A percentile compares a stretch with the other conserved stretches of the same genome.
phyloP scores from a whole-genome alignment of 768 basidiomycete species.

The Strobilomyces dryophilus region DNA sequence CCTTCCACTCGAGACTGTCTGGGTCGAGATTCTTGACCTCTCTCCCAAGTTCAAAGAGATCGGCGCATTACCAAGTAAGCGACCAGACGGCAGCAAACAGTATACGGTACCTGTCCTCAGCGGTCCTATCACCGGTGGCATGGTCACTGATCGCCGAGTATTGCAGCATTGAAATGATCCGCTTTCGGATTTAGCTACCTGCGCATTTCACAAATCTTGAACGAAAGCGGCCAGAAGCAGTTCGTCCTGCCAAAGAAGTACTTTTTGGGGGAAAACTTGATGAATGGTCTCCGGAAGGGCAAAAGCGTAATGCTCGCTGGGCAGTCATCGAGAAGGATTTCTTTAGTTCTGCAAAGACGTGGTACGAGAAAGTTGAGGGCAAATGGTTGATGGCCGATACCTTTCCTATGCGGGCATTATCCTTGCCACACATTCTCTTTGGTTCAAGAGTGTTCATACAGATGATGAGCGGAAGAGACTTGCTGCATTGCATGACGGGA shows the following conservation, averaged over 20 bases:
- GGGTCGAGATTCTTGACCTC: constrained; percentile 34
- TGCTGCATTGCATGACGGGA: constrained; percentile 22
- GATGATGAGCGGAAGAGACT: constrained; percentile 28
- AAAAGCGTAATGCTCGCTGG: constrained; percentile 17
- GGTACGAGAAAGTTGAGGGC: constrained; percentile 22
- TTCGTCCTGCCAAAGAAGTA: constrained; percentile 35
- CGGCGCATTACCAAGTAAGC: constrained; percentile 21
- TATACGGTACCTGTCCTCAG: constrained; percentile 34
- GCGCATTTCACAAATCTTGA: constrained; percentile 28
- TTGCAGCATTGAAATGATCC: not conserved
- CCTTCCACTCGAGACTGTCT: constrained; percentile 31
- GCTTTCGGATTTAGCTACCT: constrained; percentile 17
- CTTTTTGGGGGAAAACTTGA: constrained; percentile 36
- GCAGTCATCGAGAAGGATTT: constrained; percentile 10
- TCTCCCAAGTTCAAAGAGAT: constrained; percentile 21
- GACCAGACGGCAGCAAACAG: constrained; percentile 11
- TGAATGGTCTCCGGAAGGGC: constrained; percentile 35
- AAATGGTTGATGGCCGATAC: constrained; percentile 27
- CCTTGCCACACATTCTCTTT: constrained; percentile 11
- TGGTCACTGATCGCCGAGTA: constrained; percentile 34
- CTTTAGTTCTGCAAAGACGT: constrained; percentile 8
- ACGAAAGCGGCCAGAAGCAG: constrained; percentile 32
- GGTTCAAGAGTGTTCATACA: constrained; percentile 17
- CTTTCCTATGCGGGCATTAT: constrained; percentile 30
- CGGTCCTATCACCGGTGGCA: constrained; percentile 26